These are phyloP conservation scores for Fragaria iinumae DNA, from an alignment of 306 rosid genomes.

Conservation along the genomic window DNA sequence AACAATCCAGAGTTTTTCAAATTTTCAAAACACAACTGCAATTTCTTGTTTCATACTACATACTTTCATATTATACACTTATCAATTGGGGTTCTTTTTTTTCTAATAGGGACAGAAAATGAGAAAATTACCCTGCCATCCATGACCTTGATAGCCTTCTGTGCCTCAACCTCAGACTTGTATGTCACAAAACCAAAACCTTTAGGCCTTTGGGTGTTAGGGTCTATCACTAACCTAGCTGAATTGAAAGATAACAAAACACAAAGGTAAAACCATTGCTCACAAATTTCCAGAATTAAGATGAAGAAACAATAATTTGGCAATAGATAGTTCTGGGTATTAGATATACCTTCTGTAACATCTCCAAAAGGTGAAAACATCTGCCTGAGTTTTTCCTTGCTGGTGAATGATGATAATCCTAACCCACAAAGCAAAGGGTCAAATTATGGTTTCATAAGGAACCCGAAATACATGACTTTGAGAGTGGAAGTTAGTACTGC, in stretches of 20 bases:
- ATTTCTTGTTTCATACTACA: not conserved
- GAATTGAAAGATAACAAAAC: not conserved
- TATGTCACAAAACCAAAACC: conserved; percentile 84
- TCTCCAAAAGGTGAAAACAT: conserved; percentile 68
- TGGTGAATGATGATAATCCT: conserved; percentile 67
- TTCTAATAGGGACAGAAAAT: not conserved
- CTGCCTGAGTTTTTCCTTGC: conserved; percentile 37
- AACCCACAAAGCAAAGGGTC: conserved; percentile 12
- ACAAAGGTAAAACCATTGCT: not conserved
- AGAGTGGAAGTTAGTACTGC: conserved; percentile 40
- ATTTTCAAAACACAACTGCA: not conserved
- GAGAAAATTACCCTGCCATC: conserved; percentile 68
- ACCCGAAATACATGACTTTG: not conserved
- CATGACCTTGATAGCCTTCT: conserved; percentile 67
- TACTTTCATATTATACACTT: not conserved
- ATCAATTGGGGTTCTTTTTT: not conserved
- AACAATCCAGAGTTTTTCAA: not conserved
- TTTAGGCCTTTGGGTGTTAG: conserved; percentile 60
- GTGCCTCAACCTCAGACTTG: conserved; percentile 52
- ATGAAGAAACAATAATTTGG: conserved; percentile 7
- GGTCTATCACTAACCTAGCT: conserved; percentile 55
- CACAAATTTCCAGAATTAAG: not conserved
- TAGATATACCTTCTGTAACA: conserved; percentile 46
- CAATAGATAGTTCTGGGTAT: not conserved
- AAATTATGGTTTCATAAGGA: not conserved